These are phyloP conservation scores for Chaetothyriales sp. DNA, from an alignment of 2,329 filamentous ascomycete genomes.

Conservation along the genomic window DNA sequence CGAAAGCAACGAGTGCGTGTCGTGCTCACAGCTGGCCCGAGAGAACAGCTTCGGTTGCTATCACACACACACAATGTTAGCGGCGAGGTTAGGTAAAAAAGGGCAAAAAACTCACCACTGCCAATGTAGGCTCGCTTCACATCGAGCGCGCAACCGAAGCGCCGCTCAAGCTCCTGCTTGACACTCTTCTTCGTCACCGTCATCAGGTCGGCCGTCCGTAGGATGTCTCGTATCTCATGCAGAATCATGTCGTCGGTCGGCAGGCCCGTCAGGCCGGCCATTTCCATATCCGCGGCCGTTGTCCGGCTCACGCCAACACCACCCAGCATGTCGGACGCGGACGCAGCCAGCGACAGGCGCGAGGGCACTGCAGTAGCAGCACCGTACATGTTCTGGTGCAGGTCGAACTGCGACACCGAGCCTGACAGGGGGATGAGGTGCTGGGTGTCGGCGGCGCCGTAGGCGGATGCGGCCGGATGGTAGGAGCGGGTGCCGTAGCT, in stretches of 20 bases:
- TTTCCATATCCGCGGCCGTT: constrained; percentile 55
- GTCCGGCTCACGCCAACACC: constrained; percentile 47
- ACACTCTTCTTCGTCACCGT: constrained; percentile 97
- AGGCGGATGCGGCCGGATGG: constrained; percentile 52
- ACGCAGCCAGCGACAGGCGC: constrained; percentile 64
- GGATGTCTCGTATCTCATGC: constrained; percentile 86
- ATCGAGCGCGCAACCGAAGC: constrained; percentile 78
- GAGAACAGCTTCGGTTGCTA: constrained; percentile 64
- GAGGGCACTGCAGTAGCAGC: constrained; percentile 31
- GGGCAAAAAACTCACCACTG: constrained; percentile 53
- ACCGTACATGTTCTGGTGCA: constrained; percentile 33
- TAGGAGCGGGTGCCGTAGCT: constrained; percentile 81
- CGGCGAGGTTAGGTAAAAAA: background rate
- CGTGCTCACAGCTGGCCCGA: constrained; percentile 53
- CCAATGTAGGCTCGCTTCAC: constrained; percentile 86
- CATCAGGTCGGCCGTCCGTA: constrained; percentile 89
- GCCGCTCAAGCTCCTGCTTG: constrained; percentile 79
- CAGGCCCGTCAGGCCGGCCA: constrained; percentile 59
- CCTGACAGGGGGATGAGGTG: constrained; percentile 41
- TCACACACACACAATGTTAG: constrained; percentile 27
- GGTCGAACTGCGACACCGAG: constrained; percentile 46
- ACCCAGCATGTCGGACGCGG: constrained; percentile 51
- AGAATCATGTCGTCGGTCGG: constrained; percentile 82
- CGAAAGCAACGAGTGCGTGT: background rate
- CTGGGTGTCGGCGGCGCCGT: constrained; percentile 37